phyloP scores from a whole-genome alignment of 352 stramenopile genomes.

The Phytopythium montanum region DNA sequence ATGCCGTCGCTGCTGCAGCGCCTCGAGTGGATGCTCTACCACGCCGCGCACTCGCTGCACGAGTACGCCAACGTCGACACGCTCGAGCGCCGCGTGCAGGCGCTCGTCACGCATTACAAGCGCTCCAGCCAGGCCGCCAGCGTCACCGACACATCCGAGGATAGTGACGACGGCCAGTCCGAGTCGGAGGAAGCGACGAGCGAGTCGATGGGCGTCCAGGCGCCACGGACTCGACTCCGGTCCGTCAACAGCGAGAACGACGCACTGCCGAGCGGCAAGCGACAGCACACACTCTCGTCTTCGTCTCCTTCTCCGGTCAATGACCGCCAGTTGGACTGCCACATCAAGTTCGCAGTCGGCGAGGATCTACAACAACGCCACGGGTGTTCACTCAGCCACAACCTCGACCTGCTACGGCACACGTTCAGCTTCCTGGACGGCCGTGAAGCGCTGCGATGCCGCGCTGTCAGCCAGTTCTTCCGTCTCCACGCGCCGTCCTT shows the following conservation, averaged over 20 bases:
- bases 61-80: slow-evolving; percentile 66
- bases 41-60: slow-evolving; percentile 51
- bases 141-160: slow-evolving; percentile 6
- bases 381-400: slow-evolving; percentile 43
- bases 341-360: slow-evolving; percentile 6
- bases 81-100: slow-evolving; percentile 66
- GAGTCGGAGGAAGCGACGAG: slow-evolving; percentile 14
- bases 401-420: slow-evolving; percentile 50
- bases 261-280: slow-evolving; percentile 2
- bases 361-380: neutral
- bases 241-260: slow-evolving; percentile 3
- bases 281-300: neutral
- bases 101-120: slow-evolving; percentile 65
- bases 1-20: slow-evolving; percentile 60
- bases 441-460: slow-evolving; percentile 35
- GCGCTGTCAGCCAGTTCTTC: slow-evolving; percentile 51
- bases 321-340: neutral
- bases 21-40: slow-evolving; percentile 77
- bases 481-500: slow-evolving; percentile 37
- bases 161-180: slow-evolving; percentile 12
- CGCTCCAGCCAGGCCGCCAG: slow-evolving; percentile 13
- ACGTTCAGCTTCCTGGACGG: slow-evolving; percentile 57
- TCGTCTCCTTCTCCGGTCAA: neutral
- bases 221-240: neutral
- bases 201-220: neutral